Evolutionary conservation across 108 stramenopile species (phyloP).

Genomic region (Pseudonitzschia multiseries): DNA sequence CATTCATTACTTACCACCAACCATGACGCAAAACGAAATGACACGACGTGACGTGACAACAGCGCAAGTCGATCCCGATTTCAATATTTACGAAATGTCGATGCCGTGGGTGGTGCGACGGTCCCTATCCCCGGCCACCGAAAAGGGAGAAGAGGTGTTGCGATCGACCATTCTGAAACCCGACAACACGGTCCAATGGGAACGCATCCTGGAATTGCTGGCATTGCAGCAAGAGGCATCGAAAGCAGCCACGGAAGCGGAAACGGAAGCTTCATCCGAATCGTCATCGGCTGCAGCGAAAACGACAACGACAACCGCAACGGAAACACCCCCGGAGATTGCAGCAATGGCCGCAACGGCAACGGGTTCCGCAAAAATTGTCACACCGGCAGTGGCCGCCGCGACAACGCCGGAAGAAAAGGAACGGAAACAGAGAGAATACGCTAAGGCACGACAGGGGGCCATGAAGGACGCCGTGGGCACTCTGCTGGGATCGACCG

Average conservation of each 20-base stretch:
- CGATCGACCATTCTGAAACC: constrained; percentile 6
- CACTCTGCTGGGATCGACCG: constrained; percentile 14
- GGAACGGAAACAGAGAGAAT: constrained; percentile 3
- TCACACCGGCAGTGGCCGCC: neutral
- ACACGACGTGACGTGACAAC: neutral
- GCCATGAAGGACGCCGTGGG: constrained; percentile 21
- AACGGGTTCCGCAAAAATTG: neutral
- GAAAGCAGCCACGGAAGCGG: neutral
- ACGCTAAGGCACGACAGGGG: neutral
- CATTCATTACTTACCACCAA: neutral
- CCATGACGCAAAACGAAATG: no score
- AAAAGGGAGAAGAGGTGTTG: constrained; percentile 16
- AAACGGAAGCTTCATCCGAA: constrained; percentile 1
- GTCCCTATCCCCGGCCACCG: constrained; percentile 20
- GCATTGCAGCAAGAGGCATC: neutral
- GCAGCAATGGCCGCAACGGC: neutral
- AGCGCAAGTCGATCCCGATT: constrained; percentile 18
- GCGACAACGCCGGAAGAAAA: neutral
- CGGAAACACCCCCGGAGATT: no score
- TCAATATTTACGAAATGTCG: constrained; percentile 23
- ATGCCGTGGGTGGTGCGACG: constrained; percentile 28
- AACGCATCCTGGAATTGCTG: constrained; percentile 15
- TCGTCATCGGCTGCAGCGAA: no score
- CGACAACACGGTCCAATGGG: constrained; percentile 23
- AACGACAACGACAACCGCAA: no score